Evolutionary conservation across 768 basidiomycete genomes (phyloP).

Genomic region (Hirschioporus abietinus): DNA sequence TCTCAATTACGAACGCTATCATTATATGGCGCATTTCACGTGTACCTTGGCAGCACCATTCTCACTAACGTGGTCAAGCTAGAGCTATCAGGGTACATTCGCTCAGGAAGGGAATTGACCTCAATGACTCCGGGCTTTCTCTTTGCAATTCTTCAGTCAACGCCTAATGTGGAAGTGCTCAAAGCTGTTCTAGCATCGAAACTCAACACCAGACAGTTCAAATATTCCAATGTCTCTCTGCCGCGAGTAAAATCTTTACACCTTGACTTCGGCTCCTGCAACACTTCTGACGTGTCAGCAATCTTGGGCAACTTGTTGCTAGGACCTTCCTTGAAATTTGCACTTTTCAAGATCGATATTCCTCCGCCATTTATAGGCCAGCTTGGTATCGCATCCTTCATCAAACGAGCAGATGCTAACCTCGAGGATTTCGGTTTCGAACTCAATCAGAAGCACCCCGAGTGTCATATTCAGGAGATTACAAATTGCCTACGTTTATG

Average conservation of each 20-base stretch:
- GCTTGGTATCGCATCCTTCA: no score
- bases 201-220: background rate
- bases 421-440: no score
- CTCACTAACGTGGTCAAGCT: background rate
- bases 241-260: background rate
- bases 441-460: background rate
- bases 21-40: background rate
- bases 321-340: no score
- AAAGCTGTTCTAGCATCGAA: background rate
- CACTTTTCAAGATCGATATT: no score
- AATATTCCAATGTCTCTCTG: background rate
- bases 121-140: background rate
- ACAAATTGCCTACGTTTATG: background rate
- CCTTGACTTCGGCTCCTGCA: background rate
- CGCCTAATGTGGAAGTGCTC: background rate
- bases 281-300: background rate
- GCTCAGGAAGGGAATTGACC: background rate
- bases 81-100: background rate
- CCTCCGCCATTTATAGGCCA: no score
- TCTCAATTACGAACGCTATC: background rate
- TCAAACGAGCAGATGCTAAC: no score
- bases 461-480: background rate
- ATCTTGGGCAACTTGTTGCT: background rate
- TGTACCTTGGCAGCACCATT: background rate
- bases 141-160: background rate